Base-by-base conservation (phyloP, 768 basidiomycete genomes). In the Leucosporidium scottii region DNA sequence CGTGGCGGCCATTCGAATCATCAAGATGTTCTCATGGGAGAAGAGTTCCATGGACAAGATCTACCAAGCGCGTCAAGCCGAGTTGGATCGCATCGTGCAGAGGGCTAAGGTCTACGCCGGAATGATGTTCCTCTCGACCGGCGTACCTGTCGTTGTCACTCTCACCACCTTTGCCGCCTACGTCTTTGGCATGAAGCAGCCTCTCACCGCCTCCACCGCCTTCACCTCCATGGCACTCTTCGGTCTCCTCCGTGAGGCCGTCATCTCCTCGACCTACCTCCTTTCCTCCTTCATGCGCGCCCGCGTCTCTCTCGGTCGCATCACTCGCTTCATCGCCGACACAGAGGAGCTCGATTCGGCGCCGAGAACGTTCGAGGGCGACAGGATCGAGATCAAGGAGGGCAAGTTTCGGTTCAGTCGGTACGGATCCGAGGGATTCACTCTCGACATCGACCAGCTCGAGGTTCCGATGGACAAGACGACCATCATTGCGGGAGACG, bases 401-500 rank as follows among this genome's bases (percentile, higher is more conserved):
- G 34, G 44, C 47, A 25, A n/a, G 44, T 34, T 56, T 13, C 23
- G 30, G 9, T 25, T 57, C 47, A 30, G 49, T 65, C 83, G 31
- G 92, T 93, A 80, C 83, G 84, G 73, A 76, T 96, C 61, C 30
- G 79, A 79, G 17, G 81, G 87, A 67, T 78, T 94, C 67, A 81
- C 83, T 65, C 74, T 97, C 67, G 78, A 79, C 23, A 84, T 94
- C 56, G 86, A 88, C 1, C 80, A 84, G 0, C 90, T 91, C 0
- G 81, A 86, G 73, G 81, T 93, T 5, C 83, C 57, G 20, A 44
- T 23, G 23, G 57, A 36, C 7, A 34, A 34, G 23, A 21, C 23
- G 34, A 58, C 87, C 4, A 91, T 90, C 1, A 85, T 96, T 47
- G 91, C 93, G 27, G 91, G 90, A 2, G 82, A 87, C 4, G 89